Percentiles rank a stretch among this genome's conserved stretches.
Evolutionary conservation across 306 rosid species (phyloP).

Genomic region (Corylus heterophylla): DNA sequence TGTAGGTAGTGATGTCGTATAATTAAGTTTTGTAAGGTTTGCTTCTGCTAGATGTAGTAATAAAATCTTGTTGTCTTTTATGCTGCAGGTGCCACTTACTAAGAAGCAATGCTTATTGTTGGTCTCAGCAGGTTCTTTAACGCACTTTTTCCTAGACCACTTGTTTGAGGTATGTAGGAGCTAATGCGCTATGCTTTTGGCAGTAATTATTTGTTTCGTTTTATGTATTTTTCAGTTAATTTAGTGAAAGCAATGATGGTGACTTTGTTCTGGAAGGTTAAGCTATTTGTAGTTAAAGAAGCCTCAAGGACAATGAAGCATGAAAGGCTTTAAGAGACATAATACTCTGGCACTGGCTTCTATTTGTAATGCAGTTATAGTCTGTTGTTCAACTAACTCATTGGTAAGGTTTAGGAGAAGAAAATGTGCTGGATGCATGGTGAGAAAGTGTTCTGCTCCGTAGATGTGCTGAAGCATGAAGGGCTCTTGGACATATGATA

Average conservation of each 20-base stretch:
- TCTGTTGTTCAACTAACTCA: not conserved
- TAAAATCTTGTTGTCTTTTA: constrained; percentile 1
- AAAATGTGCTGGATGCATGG: not conserved
- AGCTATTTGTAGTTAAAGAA: not conserved
- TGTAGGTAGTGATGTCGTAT: not conserved
- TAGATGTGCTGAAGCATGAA: not conserved
- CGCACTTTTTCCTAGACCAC: constrained; percentile 85
- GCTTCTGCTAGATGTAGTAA: not conserved
- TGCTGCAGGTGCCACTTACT: constrained; percentile 61
- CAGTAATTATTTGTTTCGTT: not conserved
- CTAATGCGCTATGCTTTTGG: not conserved
- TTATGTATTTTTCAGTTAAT: not conserved
- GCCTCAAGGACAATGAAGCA: not conserved
- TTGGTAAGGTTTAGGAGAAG: not conserved
- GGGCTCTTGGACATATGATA: not conserved
- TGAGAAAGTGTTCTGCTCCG: not conserved
- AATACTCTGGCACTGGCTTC: not conserved
- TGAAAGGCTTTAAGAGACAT: not conserved
- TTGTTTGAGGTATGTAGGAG: constrained; percentile 69
- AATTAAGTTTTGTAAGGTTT: not conserved
- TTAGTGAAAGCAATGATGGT: not conserved
- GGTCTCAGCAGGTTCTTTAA: constrained; percentile 80
- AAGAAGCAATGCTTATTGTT: constrained; percentile 68
- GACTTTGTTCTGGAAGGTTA: not conserved
- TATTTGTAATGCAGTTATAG: not conserved